Percentiles rank a stretch among this genome's conserved stretches.
phyloP scores from a whole-genome alignment of 345 rosid genomes.

The Dipteronia dyeriana region DNA sequence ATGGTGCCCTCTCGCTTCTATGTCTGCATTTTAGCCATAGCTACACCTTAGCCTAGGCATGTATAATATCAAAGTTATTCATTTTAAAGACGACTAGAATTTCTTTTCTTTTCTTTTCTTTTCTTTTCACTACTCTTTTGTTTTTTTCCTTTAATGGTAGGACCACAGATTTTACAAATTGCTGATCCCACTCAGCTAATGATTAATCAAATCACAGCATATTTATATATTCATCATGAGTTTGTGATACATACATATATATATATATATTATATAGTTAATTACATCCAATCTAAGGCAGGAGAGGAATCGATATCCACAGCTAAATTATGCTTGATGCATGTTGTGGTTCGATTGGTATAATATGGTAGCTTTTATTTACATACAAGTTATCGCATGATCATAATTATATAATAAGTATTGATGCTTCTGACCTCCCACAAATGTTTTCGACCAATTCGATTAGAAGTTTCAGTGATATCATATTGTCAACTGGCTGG shows the following conservation, averaged over 20 bases:
- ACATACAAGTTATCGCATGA: background rate
- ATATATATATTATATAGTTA: background rate
- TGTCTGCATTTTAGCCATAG: conserved; percentile 28
- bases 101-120: background rate
- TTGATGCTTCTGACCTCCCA: background rate
- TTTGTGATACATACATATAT: background rate
- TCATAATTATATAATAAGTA: background rate
- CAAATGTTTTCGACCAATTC: too few relatives aligned
- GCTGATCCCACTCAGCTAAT: conserved; percentile 20
- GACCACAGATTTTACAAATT: conserved; percentile 18
- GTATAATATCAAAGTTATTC: background rate
- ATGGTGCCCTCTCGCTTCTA: conserved; percentile 27
- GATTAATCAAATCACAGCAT: conserved; percentile 36
- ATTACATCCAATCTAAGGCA: conserved; percentile 5
- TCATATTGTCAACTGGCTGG: too few relatives aligned
- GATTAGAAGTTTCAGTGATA: background rate
- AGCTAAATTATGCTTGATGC: conserved; percentile 11
- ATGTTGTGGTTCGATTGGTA: conserved; percentile 9
- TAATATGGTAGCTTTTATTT: conserved; percentile 1
- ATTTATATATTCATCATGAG: background rate
- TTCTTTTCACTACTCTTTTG: conserved; percentile 10
- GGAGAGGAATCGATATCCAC: conserved; percentile 12
- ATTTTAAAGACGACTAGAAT: background rate
- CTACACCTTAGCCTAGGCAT: conserved; percentile 23
- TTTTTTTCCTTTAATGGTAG: conserved; percentile 29